Conservation (phyloP, 129 eudicot species). For the Saposhnikovia divaricata region DNA sequence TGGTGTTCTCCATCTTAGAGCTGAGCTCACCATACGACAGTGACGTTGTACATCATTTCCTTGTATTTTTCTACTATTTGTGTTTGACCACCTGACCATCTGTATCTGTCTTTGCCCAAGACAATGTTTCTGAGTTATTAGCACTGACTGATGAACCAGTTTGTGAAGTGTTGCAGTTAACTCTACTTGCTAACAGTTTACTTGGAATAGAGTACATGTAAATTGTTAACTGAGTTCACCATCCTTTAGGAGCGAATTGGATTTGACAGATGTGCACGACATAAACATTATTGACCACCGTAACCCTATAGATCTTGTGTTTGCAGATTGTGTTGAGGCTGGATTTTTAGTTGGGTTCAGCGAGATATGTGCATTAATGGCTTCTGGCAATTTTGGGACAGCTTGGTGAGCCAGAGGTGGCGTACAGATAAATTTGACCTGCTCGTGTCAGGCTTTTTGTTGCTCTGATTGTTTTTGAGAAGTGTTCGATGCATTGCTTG, state of each 20-base stretch:
- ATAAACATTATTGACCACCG: neutral
- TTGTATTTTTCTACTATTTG: neutral
- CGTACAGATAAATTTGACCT: too few species aligned
- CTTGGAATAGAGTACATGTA: neutral
- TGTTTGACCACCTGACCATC: constrained; percentile 1
- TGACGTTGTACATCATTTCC: constrained; percentile 7
- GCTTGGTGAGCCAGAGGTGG: neutral
- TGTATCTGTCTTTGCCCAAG: neutral
- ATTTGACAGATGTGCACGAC: neutral
- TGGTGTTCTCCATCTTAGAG: constrained; percentile 65
- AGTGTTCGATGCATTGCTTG: neutral
- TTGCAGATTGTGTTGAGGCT: neutral
- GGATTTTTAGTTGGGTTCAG: neutral
- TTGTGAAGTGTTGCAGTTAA: neutral
- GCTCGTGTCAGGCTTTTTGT: too few species aligned
- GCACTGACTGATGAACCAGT: neutral
- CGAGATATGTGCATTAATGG: neutral
- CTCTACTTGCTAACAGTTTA: neutral
- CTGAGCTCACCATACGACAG: constrained; percentile 65
- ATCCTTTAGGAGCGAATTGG: neutral
- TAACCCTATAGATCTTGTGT: neutral
- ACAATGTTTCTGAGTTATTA: neutral
- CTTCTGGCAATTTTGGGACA: neutral
- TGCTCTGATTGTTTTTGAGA: too few species aligned
- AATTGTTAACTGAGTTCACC: neutral